Evolutionary conservation across 768 basidiomycete genomes (phyloP).

Genomic region (Tylopilus subfusipes): DNA sequence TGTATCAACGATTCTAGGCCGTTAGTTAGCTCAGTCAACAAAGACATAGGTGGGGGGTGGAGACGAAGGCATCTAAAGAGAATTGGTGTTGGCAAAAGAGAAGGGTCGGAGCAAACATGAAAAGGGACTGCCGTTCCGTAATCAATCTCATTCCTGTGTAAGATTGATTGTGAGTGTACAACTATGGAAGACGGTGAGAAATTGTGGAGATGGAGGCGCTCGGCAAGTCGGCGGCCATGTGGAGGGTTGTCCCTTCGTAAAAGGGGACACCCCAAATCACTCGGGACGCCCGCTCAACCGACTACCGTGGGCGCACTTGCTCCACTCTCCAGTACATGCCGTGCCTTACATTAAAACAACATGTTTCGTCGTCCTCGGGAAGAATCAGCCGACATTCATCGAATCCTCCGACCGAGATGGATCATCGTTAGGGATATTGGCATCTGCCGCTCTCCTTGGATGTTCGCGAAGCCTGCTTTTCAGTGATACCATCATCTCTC

Average conservation of each 20-base stretch:
- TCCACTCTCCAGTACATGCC: constrained; percentile 20
- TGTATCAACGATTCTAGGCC: constrained; percentile 21
- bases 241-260: constrained; percentile 1
- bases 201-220: constrained; percentile 32
- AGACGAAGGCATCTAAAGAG: constrained; percentile 15
- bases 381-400: constrained; percentile 31
- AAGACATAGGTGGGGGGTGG: constrained; percentile 19
- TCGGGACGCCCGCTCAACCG: constrained; percentile 16
- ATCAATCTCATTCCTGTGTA: constrained; percentile 31
- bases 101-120: constrained; percentile 19
- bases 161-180: constrained; percentile 30
- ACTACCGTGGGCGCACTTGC: constrained; percentile 20
- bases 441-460: constrained; percentile 17
- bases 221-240: constrained; percentile 33
- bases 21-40: constrained; percentile 26
- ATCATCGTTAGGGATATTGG: constrained; percentile 16
- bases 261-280: constrained; percentile 29
- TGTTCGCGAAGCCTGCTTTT: constrained; percentile 29
- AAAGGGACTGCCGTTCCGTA: constrained; percentile 28
- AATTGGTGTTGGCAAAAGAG: constrained; percentile 11
- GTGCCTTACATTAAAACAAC: constrained; percentile 23
- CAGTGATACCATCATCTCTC: constrained; percentile 31
- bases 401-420: constrained; percentile 24
- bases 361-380: constrained; percentile 14
- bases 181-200: constrained; percentile 31